Evolutionary conservation across 2,329 filamentous ascomycete species (phyloP), one percentile per base, ranked within the genome.

Genomic region (Aspergillus terreus): DNA sequence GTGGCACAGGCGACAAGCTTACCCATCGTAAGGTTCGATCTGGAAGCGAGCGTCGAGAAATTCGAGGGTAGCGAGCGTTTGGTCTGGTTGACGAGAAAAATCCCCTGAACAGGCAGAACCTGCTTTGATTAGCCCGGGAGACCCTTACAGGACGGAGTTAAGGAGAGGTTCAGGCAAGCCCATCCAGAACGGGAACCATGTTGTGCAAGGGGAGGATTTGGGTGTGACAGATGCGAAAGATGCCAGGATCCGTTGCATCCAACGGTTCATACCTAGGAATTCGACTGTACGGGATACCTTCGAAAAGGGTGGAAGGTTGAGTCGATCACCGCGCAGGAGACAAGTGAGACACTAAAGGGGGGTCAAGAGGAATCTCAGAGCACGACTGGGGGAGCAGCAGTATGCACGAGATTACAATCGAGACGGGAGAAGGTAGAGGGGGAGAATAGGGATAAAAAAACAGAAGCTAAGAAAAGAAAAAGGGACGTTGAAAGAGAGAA

Each of bases 1-100:
- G 48, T 46, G 46, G 36, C 40, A 46, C 49, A 51, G 47, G 48
- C 57, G 55, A 52, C 38, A 49, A 58, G 65, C 70, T 71, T 72
- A 72, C 70, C 70, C 70, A 72, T 72, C 65, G 56, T 61, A 61
- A 61, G 58, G 56, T 57, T 47, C 55, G 49, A 49, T 57, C 15
- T 58, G 46, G 55, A 58, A 63, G 60, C 61, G 61, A 63, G 56
- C 54, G 61, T 62, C 40, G 51, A 55, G 35, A 50, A 44, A 49
- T 15, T 46, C 47, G 53, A 48, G 54, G 27, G 49, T 58, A 54
- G 58, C 54, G 56, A 62, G 56, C 55, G 59, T 38, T 38, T 30
- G 27, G n/a, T 33, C 17, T 4, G 19, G 9, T 45, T 49, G 57
- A 55, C 56, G 54, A 61, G 56, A 54, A 63, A 61, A 53, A 63